These are phyloP conservation scores for Irpex sp. DNA, from an alignment of 1,284 basidiomycete species.

Conservation along the genomic window DNA sequence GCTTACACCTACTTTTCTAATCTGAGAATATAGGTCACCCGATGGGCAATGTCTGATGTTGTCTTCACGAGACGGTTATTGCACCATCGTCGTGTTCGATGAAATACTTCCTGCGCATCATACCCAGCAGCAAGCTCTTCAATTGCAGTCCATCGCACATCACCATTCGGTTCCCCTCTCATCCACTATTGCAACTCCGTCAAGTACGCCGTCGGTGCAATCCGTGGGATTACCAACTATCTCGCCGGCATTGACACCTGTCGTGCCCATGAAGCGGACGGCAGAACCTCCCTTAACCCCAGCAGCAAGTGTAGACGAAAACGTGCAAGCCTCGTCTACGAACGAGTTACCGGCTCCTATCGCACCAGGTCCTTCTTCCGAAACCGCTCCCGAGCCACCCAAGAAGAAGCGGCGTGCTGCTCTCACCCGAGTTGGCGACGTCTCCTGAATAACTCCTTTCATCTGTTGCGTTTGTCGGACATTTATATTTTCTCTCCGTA, in stretches of 20 bases:
- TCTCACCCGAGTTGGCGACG: slow-evolving; percentile 68
- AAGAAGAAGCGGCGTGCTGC: slow-evolving; percentile 91
- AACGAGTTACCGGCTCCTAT: slow-evolving; percentile 7
- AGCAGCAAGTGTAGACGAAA: slow-evolving; percentile 42
- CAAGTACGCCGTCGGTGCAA: slow-evolving; percentile 38
- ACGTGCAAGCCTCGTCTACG: slow-evolving; percentile 16
- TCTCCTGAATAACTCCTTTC: slow-evolving; percentile 21
- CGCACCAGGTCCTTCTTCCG: slow-evolving; percentile 9
- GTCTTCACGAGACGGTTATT: slow-evolving; percentile 95
- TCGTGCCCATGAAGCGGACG: slow-evolving; percentile 48
- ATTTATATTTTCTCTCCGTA: neutral
- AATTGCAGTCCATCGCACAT: slow-evolving; percentile 84
- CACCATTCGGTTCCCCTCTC: slow-evolving; percentile 69
- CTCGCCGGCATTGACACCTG: slow-evolving; percentile 39
- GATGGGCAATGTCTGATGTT: slow-evolving; percentile 94
- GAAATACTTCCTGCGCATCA: slow-evolving; percentile 86
- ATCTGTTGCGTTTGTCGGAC: neutral
- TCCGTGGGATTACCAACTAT: slow-evolving; percentile 30
- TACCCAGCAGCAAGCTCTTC: slow-evolving; percentile 84
- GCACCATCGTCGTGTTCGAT: slow-evolving; percentile 89
- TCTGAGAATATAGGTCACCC: slow-evolving; percentile 68
- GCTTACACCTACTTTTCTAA: slow-evolving; percentile 1
- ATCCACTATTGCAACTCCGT: slow-evolving; percentile 29
- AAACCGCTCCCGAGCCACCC: slow-evolving; percentile 37
- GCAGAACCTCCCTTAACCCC: slow-evolving; percentile 47